Evolutionary conservation across 2,329 filamentous ascomycete genomes (phyloP), one percentile per base, ranked within the genome.

Genomic region (Nigrograna mackinnonii): DNA sequence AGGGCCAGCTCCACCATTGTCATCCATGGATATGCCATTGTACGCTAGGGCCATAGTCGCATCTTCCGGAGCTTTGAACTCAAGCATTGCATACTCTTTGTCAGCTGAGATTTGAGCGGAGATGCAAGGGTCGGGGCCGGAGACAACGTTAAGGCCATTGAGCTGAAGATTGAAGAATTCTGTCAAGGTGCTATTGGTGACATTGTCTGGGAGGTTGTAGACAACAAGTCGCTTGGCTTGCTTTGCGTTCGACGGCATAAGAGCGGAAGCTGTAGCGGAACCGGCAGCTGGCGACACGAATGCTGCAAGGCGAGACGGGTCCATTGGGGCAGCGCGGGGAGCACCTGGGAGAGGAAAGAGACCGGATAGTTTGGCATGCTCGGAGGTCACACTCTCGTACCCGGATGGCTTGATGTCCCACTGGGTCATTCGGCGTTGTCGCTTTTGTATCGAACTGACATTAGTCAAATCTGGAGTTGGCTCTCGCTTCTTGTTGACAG

Each of bases 391-490:
- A 69, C 94, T 95, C 65, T 99, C 95, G 64, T 99, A 99, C 33
- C 94, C 92, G 13, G 91, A 89, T 5, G 94, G 94, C 74, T 99
- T 99, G 70, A 99, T 96, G 68, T 99, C 95, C 94, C 94, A 99
- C 71, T 99, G 95, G 24, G 91, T 97, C 77, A 99, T 76, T 46
- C 94, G 87, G 57, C 95, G 86, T 77, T 91, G 94, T 59, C 92
- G 86, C 62, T 92, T 86, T 50, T 91, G 76, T 45, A 99, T 79
- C 4, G 90, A 82, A n/a, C 87, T 77, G 46, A 95, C 76, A 60
- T 95, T 84, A 46, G 91, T 95, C 64, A 99, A 77, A 68, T 99
- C 95, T 24, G 94, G 95, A 1, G 94, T 99, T 6, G 94, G 90
- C 70, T 99, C 94, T 68, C 89, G 87, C 75, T 92, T 94, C 77